A percentile compares a stretch with the other conserved stretches of the same genome.
These are phyloP conservation scores for Deuterostichococcus epilithicus DNA, from an alignment of 139 green algal species.

Conservation along the genomic window DNA sequence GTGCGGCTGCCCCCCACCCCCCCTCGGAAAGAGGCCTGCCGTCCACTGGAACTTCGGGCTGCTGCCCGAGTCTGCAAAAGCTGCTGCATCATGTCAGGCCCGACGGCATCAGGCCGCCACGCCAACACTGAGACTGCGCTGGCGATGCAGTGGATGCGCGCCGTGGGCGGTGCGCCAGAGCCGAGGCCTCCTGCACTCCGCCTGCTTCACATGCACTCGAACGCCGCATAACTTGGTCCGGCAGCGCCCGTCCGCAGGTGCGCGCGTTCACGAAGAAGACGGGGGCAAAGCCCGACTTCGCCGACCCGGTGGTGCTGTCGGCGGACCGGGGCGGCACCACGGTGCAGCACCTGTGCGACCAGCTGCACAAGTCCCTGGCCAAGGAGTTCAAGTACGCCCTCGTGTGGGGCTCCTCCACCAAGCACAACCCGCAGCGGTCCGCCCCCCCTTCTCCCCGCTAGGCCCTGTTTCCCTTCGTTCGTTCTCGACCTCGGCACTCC, in stretches of 20 bases:
- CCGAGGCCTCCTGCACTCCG: too few species aligned
- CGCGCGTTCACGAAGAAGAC: constrained; percentile 97
- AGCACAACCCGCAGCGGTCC: constrained; percentile 94
- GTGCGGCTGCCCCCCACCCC: constrained; percentile 39
- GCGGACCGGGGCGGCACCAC: constrained; percentile 84
- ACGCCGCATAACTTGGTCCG: too few species aligned
- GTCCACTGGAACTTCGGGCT: too few species aligned
- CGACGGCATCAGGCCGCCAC: too few species aligned
- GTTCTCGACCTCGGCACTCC: background rate
- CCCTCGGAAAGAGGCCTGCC: too few species aligned
- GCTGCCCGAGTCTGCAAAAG: too few species aligned
- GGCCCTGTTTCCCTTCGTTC: too few species aligned
- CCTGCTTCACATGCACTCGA: background rate
- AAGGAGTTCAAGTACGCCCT: constrained; percentile 91
- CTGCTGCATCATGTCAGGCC: too few species aligned
- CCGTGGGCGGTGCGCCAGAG: too few species aligned
- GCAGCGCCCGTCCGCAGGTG: constrained; percentile 56
- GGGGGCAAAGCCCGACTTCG: constrained; percentile 93
- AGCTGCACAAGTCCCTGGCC: constrained; percentile 78
- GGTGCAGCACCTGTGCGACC: constrained; percentile 78
- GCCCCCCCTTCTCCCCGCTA: background rate
- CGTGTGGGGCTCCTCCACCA: constrained; percentile 90
- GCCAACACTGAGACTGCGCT: too few species aligned
- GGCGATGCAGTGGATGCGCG: too few species aligned
- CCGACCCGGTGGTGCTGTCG: constrained; percentile 85